A percentile compares a stretch with the other conserved stretches of the same genome.
These are phyloP conservation scores for thale cress (Arabidopsis thaliana) DNA, from an alignment of 345 rosid species.

Conservation along the genomic window DNA sequence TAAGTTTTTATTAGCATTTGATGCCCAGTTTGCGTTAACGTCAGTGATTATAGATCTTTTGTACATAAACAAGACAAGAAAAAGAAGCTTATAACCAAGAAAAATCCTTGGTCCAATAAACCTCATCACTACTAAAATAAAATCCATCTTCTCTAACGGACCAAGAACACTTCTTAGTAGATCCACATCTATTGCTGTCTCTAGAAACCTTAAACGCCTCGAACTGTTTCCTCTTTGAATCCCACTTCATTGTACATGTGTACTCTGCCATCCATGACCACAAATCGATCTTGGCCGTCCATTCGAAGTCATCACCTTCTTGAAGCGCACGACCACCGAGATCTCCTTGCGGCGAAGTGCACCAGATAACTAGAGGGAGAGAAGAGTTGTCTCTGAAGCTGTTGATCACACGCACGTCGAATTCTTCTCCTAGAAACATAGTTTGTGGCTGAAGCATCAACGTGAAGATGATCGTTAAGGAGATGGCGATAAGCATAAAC, in stretches of 20 bases:
- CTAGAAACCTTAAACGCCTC: slow-evolving; percentile 67
- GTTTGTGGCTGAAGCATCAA: slow-evolving; percentile 47
- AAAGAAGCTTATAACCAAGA: slow-evolving; percentile 53
- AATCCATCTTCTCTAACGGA: slow-evolving; percentile 85
- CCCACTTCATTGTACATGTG: slow-evolving; percentile 86
- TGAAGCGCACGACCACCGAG: slow-evolving; percentile 96
- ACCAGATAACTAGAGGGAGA: slow-evolving; percentile 85
- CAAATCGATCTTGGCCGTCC: slow-evolving; percentile 59
- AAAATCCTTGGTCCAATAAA: slow-evolving; percentile 83
- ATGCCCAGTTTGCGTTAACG: no score
- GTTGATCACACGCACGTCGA: slow-evolving; percentile 81
- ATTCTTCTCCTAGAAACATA: slow-evolving; percentile 49
- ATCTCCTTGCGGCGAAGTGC: slow-evolving; percentile 63
- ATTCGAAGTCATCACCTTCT: slow-evolving; percentile 86
- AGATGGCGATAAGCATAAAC: slow-evolving; percentile 34
- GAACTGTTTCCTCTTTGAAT: slow-evolving; percentile 56
- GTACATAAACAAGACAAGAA: neutral
- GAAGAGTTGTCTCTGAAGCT: slow-evolving; percentile 89
- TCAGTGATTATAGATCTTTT: no score
- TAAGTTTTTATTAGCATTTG: no score
- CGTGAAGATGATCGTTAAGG: slow-evolving; percentile 44
- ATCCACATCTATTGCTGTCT: slow-evolving; percentile 64
- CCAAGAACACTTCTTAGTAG: slow-evolving; percentile 80
- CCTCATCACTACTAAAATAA: slow-evolving; percentile 83
- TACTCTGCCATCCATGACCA: slow-evolving; percentile 51